Base-by-base conservation (phyloP, 2,329 filamentous ascomycete genomes). In the Colletotrichum truncatum region DNA sequence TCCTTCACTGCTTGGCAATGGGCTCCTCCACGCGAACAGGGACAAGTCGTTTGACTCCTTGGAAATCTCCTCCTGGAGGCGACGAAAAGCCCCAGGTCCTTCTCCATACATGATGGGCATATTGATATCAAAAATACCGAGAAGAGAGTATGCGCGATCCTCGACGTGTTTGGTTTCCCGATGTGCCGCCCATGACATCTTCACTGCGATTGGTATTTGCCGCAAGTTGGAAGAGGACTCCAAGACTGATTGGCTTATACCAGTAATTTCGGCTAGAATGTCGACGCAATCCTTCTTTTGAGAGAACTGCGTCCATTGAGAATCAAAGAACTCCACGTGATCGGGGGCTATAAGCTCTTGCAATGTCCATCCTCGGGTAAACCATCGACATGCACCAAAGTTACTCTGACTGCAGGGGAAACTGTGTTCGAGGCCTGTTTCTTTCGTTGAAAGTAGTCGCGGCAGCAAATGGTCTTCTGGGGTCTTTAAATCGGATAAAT, bases 171-270 rank as follows among this genome's bases (percentile, higher is more conserved):
- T 72, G 5, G 69, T 72, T 41, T 64, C 9, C n/a, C 72, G 62
- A 4, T 54, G 56, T 2, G 72, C 62, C 36, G 70, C 71, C 73
- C 72, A 75, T 8, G 69, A 72, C 72, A 74, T 75, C 59, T 70
- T 70, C 4, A 45, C 53, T 1, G 38, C 25, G 3, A 16, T 10
- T 3, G 41, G 53, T 12, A n/a, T 48, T n/a, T 9, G 39, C 6
- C 28, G 3, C 18, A 46, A 9, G 4, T 25, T 36, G n/a, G 10
- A 25, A 14, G 30, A 34, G 9, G 18, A 26, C 8, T 49, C 16
- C 4, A 41, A 11, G 3, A 59, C 32, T 21, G 23, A 39, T 23
- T 7, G 23, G 4, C n/a, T 8, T 28, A 41, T 41, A 8, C 25
- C 26, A 3, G 45, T 57, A n/a, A 51, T 6, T 3, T 21, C 5